Base-by-base conservation (phyloP, 1,284 basidiomycete species). In the Inonotus obliquus region DNA sequence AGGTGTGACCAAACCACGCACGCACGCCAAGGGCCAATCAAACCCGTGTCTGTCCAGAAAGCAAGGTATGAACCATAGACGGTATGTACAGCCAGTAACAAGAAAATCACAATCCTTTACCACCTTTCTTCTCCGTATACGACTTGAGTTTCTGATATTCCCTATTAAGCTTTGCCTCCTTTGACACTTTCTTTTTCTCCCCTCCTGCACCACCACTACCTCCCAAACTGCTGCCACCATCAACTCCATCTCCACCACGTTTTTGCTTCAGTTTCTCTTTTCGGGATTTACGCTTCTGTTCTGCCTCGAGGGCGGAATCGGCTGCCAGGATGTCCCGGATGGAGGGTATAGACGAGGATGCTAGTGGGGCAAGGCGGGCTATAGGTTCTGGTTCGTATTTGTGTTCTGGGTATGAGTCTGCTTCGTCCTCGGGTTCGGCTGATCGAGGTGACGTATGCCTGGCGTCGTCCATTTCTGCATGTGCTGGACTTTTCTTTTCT, bases 311-410 rank as follows among this genome's bases (percentile, higher is more conserved):
- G 14, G 83, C 86, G 29, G 84, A 77, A 64, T 93, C 90, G 73
- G 88, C 83, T 4, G 84, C 88, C 47, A 96, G 76, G 61, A 95
- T 81, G 35, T 92, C 89, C 52, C 84, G 83, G 71, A 95, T 88
- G 13, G 91, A 93, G 13, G 91, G 87, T 39, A 95, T 68, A 5
- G 84, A 81, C 21, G 91, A 93, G 14, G 90, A 88, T 55, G 81
- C 78, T 19, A 94, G 81, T 13, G 87, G 86, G 32, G 78, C 79
- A 9, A 96, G 82, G 17, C 87, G 85, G 25, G 73, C 70, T 61
- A 75, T 74, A 39, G 76, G 75, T 32, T 80, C 79, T 10, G 72
- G 75, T 59, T 76, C 77, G 19, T 69, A 71, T 29, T 69, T 67
- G 17, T 71, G 72, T 35, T 66, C 63, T 5, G 35, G 4, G 37